Percentiles rank a stretch among this genome's conserved stretches.
Conservation (phyloP, 345 rosid species). For the Brassica cretica region DNA sequence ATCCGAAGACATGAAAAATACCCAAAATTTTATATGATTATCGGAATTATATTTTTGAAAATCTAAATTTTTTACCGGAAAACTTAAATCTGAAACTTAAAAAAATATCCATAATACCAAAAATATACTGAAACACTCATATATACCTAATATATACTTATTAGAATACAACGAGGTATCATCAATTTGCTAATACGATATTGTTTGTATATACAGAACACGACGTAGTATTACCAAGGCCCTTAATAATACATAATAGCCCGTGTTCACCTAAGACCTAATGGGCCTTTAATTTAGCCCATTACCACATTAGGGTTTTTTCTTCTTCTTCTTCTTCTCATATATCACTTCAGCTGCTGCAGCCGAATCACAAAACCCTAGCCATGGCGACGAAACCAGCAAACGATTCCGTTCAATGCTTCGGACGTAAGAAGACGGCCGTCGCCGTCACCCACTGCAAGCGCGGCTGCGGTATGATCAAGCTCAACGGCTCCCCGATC, state of each 20-base stretch:
- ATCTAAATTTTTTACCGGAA: too few relatives aligned
- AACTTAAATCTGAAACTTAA: too few relatives aligned
- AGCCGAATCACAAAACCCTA: slow-evolving; percentile 17
- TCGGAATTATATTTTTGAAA: too few relatives aligned
- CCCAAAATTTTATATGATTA: too few relatives aligned
- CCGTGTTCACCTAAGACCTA: neutral
- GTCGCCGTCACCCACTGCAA: slow-evolving; percentile 85
- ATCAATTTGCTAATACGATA: too few relatives aligned
- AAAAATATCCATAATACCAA: too few relatives aligned
- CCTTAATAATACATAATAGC: neutral
- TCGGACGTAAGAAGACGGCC: slow-evolving; percentile 86
- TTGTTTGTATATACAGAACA: too few relatives aligned
- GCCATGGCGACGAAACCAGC: slow-evolving; percentile 49
- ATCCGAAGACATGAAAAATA: too few relatives aligned
- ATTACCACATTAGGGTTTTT: slow-evolving; percentile 9
- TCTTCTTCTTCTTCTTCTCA: neutral
- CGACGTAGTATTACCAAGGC: too few relatives aligned
- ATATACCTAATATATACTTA: too few relatives aligned
- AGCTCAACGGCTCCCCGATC: slow-evolving; percentile 79
- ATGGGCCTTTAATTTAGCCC: slow-evolving; percentile 33
- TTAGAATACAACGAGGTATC: too few relatives aligned
- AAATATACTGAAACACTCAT: too few relatives aligned
- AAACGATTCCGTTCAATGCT: slow-evolving; percentile 63
- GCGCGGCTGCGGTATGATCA: slow-evolving; percentile 66
- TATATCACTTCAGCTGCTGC: slow-evolving; percentile 13